phyloP scores from a whole-genome alignment of 202 grass and related monocot genomes.

The Musa balbisiana region DNA sequence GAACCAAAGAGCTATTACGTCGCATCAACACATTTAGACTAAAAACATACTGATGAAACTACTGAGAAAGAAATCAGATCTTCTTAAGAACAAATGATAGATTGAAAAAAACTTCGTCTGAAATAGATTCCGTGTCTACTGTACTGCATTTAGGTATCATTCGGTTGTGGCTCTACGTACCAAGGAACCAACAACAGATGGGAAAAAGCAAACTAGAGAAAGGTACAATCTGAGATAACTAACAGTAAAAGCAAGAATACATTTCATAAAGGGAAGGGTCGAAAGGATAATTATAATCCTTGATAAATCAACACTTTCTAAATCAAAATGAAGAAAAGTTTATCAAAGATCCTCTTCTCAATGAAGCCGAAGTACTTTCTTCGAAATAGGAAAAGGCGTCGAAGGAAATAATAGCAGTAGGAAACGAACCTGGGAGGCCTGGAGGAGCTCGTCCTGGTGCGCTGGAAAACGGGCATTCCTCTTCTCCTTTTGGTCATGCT shows the following conservation, averaged over 20 bases:
- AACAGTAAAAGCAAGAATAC: too few relatives aligned
- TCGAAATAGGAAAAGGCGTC: neutral
- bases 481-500: conserved; percentile 58
- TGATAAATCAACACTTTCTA: neutral
- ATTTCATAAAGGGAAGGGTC: too few relatives aligned
- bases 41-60: neutral
- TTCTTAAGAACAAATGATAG: neutral
- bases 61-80: neutral
- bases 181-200: too few relatives aligned
- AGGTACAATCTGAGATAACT: too few relatives aligned
- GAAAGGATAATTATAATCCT: neutral
- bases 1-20: neutral
- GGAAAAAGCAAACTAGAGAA: too few relatives aligned
- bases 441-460: conserved; percentile 69
- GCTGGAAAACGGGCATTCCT: conserved; percentile 23
- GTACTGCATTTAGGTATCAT: too few relatives aligned
- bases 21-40: neutral
- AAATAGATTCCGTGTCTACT: too few relatives aligned
- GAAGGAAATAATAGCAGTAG: neutral
- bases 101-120: neutral
- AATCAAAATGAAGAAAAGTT: neutral
- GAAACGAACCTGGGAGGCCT: conserved; percentile 51
- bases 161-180: too few relatives aligned
- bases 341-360: neutral
- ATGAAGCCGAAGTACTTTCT: neutral